Base-by-base conservation (phyloP, 2,329 filamentous ascomycete genomes). In the Trichoderma afroharzianum region DNA sequence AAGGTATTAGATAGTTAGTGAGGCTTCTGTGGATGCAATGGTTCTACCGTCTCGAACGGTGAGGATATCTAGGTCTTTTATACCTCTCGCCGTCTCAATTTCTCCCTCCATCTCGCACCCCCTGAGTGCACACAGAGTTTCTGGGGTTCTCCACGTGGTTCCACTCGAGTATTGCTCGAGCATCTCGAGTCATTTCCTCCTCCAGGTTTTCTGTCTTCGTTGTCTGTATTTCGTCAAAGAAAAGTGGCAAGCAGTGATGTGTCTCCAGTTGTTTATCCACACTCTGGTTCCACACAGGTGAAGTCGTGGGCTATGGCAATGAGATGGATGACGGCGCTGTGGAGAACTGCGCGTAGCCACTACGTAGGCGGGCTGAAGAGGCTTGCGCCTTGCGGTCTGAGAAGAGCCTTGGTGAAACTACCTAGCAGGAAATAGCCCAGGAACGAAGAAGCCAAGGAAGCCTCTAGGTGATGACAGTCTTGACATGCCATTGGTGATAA, bases 41-140 rank as follows among this genome's bases (percentile, higher is more conserved):
- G 59, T 50, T 74, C 75, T 81, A 82, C 81, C 81, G 81, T 82
- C 79, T 78, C 74, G 80, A 82, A 82, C 81, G 81, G 81, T 82
- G 80, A 79, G 78, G 78, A 73, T 63, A 71, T 70, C 66, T 68
- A 43, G 36, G 73, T 68, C 76, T 80, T 81, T 68, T 72, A 72
- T 72, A 72, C 18, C 50, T 64, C 18, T 70, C 47, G 32, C 68
- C 33, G 63, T 53, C 67, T 69, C 57, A 1, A 21, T 15, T 9
- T 26, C 30, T 8, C 43, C 6, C 24, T 39, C 43, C 9, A 47
- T 61, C 53, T 36, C 5, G n/a, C 39, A 36, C 63, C 67, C 62
- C 57, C 55, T 53, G 36, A 59, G 67, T 62, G 43, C 39, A 18
- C 39, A 11, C 67, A 62, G n/a, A 57, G 33, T 15, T n/a, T 69